Evolutionary conservation across 139 green algal species (phyloP).

Genomic region (Zygnema circumcarinatum): DNA sequence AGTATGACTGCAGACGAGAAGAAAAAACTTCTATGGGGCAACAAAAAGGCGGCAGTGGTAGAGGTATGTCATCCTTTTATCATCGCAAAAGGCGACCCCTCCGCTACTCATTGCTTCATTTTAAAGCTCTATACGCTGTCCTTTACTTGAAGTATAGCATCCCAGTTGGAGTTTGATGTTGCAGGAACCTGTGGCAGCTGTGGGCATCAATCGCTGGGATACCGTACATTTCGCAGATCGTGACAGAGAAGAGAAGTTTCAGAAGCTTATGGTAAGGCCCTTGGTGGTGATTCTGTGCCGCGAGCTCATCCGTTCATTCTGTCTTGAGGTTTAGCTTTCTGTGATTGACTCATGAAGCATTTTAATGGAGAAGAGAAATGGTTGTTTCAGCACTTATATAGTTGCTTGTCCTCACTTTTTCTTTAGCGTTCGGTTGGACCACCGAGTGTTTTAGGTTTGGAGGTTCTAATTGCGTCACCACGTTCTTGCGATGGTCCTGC

Average conservation of each 20-base stretch:
- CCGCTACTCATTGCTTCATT: neutral
- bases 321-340: neutral
- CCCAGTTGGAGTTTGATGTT: no score
- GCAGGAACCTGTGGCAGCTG: slow-evolving; percentile 32
- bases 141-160: no score
- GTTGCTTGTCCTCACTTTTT: no score
- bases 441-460: no score
- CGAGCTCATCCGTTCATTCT: neutral
- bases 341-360: neutral
- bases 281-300: neutral
- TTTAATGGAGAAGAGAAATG: no score
- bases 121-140: no score
- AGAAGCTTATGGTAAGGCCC: slow-evolving; percentile 53
- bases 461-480: no score
- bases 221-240: slow-evolving; percentile 48
- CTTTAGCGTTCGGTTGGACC: no score
- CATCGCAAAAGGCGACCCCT: neutral
- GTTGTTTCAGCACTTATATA: no score
- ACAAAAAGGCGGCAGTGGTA: slow-evolving; percentile 42
- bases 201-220: slow-evolving; percentile 44
- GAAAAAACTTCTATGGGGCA: slow-evolving; percentile 55
- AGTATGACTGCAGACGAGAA: slow-evolving; percentile 52
- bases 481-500: no score
- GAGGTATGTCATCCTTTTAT: slow-evolving; percentile 10
- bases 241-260: slow-evolving; percentile 49